These are phyloP conservation scores for Hanseniaspora occidentalis DNA, from an alignment of 805 yeast species.

Conservation along the genomic window DNA sequence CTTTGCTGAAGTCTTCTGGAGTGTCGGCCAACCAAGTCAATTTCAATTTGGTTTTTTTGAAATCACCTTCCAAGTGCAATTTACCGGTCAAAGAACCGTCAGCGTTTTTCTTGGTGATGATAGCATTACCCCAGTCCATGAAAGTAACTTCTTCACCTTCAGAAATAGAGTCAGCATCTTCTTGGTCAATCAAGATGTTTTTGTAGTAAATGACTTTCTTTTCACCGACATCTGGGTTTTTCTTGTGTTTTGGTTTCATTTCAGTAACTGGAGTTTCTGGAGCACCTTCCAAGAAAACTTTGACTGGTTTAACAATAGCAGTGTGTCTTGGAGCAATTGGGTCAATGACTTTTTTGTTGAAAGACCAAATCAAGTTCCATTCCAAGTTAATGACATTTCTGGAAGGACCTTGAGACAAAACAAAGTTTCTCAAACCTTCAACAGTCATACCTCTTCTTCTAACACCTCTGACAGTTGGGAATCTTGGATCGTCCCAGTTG, in stretches of 20 bases:
- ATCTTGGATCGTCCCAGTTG: conserved; percentile 99
- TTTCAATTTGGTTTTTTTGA: conserved; percentile 91
- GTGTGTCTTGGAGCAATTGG: conserved; percentile 95
- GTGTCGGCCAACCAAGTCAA: conserved; percentile 90
- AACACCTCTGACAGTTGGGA: conserved; percentile 99
- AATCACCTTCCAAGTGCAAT: conserved; percentile 88
- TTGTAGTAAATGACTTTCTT: conserved; percentile 63
- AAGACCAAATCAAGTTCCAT: conserved; percentile 96
- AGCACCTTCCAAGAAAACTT: conserved; percentile 49
- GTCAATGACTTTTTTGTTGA: conserved; percentile 93
- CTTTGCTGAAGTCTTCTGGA: conserved; percentile 47
- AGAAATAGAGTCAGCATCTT: conserved; percentile 60
- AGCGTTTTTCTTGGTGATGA: conserved; percentile 56
- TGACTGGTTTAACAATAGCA: conserved; percentile 67
- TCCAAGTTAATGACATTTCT: conserved; percentile 93
- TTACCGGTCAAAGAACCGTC: conserved; percentile 62
- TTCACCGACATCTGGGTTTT: conserved; percentile 80
- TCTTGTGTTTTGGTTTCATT: conserved; percentile 85
- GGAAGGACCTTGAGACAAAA: conserved; percentile 94
- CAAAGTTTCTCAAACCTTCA: conserved; percentile 90
- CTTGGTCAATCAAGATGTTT: conserved; percentile 69
- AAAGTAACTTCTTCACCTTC: conserved; percentile 91
- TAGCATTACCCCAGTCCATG: conserved; percentile 98
- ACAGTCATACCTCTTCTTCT: conserved; percentile 99
- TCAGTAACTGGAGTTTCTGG: conserved; percentile 54